Base-by-base conservation (phyloP, 441 rosid species). In the Biscutella auriculata region DNA sequence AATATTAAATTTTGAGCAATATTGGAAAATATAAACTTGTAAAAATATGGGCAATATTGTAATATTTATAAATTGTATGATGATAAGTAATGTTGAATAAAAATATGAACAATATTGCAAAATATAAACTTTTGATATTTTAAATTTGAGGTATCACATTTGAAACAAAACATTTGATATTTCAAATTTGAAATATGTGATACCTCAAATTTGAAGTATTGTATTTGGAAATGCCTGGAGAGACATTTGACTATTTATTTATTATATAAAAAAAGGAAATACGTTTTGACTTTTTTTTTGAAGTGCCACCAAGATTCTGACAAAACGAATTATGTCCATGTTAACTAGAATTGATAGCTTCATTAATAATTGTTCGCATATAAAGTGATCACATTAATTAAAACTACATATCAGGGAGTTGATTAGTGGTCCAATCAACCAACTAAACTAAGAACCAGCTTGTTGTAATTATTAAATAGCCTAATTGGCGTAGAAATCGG, bases 301-400 rank as follows among this genome's bases (percentile, higher is more conserved):
- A 15, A 29, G 57, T 60, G 67, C 25, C 72, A 53, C 67, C 52
- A 47, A 60, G 25, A 60, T 54, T 46, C 67, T 60, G 72, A 67
- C 62, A 60, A 52, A 40, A 25, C 46, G 57, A 67, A 60, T 67
- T 67, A 67, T 25, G 60, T 10, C 52, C 66, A 47, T 10, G 47
- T 9, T 60, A 45, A 37, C 37, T 21, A 19, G 4, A 59, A 44
- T 44, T 66, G 30, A 6, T 13, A 67, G 13, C 65, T 44, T 59
- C 44, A 45, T 29, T 51, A 60, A 53, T 45, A 9, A 60, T 67
- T 37, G 29, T 14, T 16, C 15, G n/a, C 15, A 44, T 36, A 21
- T 44, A 60, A 59, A 60, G 60, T 66, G 66, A 45, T 19, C 55
- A 59, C n/a, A 59, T 36, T 59, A 59, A 45, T 52, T 11, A 19